Base-by-base conservation (phyloP, 768 basidiomycete genomes). In the Russula griseocarnosa region DNA sequence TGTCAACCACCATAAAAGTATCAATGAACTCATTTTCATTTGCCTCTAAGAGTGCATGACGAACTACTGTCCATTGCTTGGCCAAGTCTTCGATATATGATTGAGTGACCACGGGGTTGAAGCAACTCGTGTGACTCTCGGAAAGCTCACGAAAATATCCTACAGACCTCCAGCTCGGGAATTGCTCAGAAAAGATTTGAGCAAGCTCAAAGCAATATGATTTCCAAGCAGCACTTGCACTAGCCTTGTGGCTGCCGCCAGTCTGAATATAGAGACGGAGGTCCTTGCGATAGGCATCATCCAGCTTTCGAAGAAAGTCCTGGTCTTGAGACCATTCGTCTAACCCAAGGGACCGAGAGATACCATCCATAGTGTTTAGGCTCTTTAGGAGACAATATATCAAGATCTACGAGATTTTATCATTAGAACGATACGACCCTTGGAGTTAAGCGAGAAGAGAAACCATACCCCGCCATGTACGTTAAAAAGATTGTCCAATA, bases 381-480 rank as follows among this genome's bases (percentile, higher is more conserved):
- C 55, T 52, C 20, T 56, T 34, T 32, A 20, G 47, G 32, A 65
- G 61, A 40, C 60, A 62, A 38, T 63, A 20, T 26, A 56, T 44
- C 52, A 65, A 11, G 26, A 65, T 57, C 64, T 62, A 50, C 44
- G 3, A 20, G 3, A 44, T 18, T 14, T 10, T 0, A 34, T 34
- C 1, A 22, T 62, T 7, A 62, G 54, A 50, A 28, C 14, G 46
- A 20, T 22, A 0, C 4, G 3, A 53, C 7, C 26, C 26, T 30
- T 51, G 20, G 22, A 49, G 13, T 4, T 9, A 8, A 24, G 47
- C 13, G 11, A 18, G 5, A 44, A 44, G 20, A n/a, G 11, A 30
- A 28, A 16, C 26, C 64, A 11, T 38, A 57, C 64, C 55, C 64
- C 64, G 40, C 64, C 64, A 46, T 65, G 64, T 18, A 65, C 24